Evolutionary conservation across 2,329 filamentous ascomycete species (phyloP).

Genomic region (Cladosporium colombiae): DNA sequence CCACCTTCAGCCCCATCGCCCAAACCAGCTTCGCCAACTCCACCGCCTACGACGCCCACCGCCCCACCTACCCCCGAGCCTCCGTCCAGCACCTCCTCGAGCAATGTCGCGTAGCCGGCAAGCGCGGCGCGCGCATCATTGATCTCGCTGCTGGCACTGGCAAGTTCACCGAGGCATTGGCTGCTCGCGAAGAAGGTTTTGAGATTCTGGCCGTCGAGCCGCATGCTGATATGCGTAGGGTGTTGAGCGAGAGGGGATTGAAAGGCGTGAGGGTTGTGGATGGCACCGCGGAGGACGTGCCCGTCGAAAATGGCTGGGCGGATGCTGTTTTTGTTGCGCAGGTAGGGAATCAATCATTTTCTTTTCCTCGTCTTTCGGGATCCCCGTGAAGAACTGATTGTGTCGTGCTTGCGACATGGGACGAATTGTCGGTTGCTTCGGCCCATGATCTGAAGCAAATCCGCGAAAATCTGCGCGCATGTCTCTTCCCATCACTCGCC

Average conservation of each 20-base stretch:
- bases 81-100: conserved; percentile 61
- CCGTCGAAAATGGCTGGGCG: conserved; percentile 58
- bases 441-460: background rate
- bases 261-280: conserved; percentile 55
- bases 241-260: conserved; percentile 61
- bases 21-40: conserved; percentile 64
- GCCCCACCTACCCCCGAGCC: conserved; percentile 64
- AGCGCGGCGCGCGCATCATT: conserved; percentile 53
- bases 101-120: conserved; percentile 54
- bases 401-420: background rate
- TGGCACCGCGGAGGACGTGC: conserved; percentile 61
- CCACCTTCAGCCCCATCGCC: conserved; percentile 29
- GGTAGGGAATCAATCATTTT: conserved; percentile 47
- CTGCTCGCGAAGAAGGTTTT: conserved; percentile 59
- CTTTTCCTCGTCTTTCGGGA: background rate
- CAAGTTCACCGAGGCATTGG: conserved; percentile 67
- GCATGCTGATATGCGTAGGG: conserved; percentile 64
- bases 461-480: no score
- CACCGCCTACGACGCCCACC: conserved; percentile 64
- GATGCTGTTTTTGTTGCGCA: conserved; percentile 69
- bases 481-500: no score
- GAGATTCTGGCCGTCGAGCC: conserved; percentile 65
- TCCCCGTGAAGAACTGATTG: background rate
- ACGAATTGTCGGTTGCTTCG: background rate
- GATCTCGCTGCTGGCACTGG: conserved; percentile 71